Base-by-base conservation (phyloP, 441 rosid genomes). In the Syzygium syzygioides region DNA sequence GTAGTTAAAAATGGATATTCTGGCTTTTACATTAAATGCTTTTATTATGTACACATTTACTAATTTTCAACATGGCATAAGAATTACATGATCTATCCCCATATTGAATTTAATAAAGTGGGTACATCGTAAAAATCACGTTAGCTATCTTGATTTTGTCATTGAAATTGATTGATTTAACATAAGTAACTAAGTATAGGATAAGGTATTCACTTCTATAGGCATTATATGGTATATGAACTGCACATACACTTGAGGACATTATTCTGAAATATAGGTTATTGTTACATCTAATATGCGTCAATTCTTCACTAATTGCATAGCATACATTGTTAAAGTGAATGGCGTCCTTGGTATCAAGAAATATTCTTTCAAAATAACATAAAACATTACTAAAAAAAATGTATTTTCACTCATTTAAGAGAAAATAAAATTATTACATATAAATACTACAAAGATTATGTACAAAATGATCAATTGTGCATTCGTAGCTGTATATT, bases 61-160 rank as follows among this genome's bases (percentile, higher is more conserved):
- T 5, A 19, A 34, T 34, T 19, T 68, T 19, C 26, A 68, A 68
- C 4, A 11, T 0, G 12, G 26, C 50, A 71, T 71, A 5, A 71
- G 14, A 20, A 20, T 20, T 12, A 34, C 4, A 20, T 71, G 11
- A 34, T 20, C 26, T 71, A 19, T 34, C 13, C 15, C 14, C 1
- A 6, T 10, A 34, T 34, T 19, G 48, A 32, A 68, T 66, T 66
- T 66, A 32, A 66, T 34, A 34, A 32, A 34, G 19, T 0, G 14
- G 48, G 79, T 10, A 19, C 14, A 34, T 68, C 0, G 8, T 34
- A 68, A 68, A 68, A 68, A 34, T 1, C 79, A 10, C 9, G 48
- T 68, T 18, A 4, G 7, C 48, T 30, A 68, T 34, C 0, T 18
- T 0, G 48, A 68, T 71, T 11, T 8, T 6, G 0, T 10, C 2